Percentiles rank a stretch among this genome's conserved stretches.
These are phyloP conservation scores for Exophiala calicioides DNA, from an alignment of 2,329 filamentous ascomycete genomes.

Conservation along the genomic window DNA sequence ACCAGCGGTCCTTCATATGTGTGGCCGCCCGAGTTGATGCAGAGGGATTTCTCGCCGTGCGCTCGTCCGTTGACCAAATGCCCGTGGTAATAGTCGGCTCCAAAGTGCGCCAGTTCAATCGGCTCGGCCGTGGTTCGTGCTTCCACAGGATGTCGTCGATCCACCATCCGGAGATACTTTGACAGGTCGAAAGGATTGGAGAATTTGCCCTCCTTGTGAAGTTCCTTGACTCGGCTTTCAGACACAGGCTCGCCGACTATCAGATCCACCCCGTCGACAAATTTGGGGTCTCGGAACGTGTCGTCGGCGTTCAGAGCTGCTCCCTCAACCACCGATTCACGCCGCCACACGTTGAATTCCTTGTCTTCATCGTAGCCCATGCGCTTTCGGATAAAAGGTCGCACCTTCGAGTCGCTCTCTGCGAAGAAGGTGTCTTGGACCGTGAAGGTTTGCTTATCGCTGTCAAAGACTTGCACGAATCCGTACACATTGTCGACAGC, in stretches of 20 bases:
- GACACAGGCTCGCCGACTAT: slow-evolving; percentile 45
- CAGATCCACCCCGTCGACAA: slow-evolving; percentile 43
- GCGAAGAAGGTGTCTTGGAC: slow-evolving; percentile 47
- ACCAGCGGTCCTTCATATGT: slow-evolving; percentile 59
- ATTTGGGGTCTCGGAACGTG: slow-evolving; percentile 26
- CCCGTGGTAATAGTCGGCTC: slow-evolving; percentile 57
- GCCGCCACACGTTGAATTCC: slow-evolving; percentile 47
- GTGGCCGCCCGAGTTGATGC: slow-evolving; percentile 56
- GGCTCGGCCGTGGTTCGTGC: slow-evolving; percentile 25
- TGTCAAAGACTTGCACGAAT: slow-evolving; percentile 56
- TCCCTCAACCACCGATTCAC: slow-evolving; percentile 36
- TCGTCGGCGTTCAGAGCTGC: slow-evolving; percentile 36
- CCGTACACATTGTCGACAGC: slow-evolving; percentile 42
- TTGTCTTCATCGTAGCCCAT: slow-evolving; percentile 41
- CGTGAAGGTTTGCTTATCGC: slow-evolving; percentile 47
- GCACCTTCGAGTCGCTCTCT: slow-evolving; percentile 42
- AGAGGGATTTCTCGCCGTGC: slow-evolving; percentile 56
- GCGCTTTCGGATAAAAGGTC: slow-evolving; percentile 42
- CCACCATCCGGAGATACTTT: slow-evolving; percentile 23
- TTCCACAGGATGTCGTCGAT: slow-evolving; percentile 26
- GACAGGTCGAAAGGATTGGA: slow-evolving; percentile 21
- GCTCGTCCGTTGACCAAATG: slow-evolving; percentile 51
- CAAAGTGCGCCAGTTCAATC: slow-evolving; percentile 54
- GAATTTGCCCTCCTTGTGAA: slow-evolving; percentile 36
- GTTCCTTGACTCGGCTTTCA: slow-evolving; percentile 33